These are phyloP conservation scores for Podila epigama DNA, from an alignment of 192 early-diverging fungal species.

Conservation along the genomic window DNA sequence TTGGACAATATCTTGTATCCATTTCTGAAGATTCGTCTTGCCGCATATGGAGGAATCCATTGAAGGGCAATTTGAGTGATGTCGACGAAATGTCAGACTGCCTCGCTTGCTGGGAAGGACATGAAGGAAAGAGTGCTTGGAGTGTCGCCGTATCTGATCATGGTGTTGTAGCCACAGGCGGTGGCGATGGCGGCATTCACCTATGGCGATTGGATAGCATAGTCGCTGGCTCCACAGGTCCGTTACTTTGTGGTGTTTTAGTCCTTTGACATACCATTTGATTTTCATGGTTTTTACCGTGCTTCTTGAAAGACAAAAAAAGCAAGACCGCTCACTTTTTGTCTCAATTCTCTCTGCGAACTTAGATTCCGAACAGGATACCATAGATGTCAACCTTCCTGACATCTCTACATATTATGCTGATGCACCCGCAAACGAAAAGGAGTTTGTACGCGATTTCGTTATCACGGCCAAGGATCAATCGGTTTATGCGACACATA, in stretches of 20 bases:
- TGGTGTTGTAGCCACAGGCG: slow-evolving; percentile 70
- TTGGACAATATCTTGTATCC: slow-evolving; percentile 64
- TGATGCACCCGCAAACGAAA: slow-evolving; percentile 10
- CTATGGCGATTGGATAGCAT: slow-evolving; percentile 72
- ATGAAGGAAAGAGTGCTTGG: slow-evolving; percentile 85
- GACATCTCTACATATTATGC: slow-evolving; percentile 22
- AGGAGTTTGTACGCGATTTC: slow-evolving; percentile 44
- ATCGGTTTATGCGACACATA: slow-evolving; percentile 21
- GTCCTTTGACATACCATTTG: too few relatives aligned
- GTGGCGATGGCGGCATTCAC: slow-evolving; percentile 81
- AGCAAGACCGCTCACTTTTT: too few relatives aligned
- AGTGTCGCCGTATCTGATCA: slow-evolving; percentile 65
- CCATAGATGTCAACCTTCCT: slow-evolving; percentile 39
- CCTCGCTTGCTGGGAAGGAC: slow-evolving; percentile 80
- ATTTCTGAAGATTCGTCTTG: slow-evolving; percentile 84
- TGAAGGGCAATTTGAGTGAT: slow-evolving; percentile 31
- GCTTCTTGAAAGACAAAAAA: too few relatives aligned
- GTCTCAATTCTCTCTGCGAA: too few relatives aligned
- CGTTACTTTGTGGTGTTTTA: not conserved
- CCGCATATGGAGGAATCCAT: slow-evolving; percentile 73
- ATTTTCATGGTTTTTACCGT: too few relatives aligned
- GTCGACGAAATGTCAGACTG: slow-evolving; percentile 52
- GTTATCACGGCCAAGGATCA: slow-evolving; percentile 20
- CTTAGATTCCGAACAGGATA: slow-evolving; percentile 33
- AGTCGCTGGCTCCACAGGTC: slow-evolving; percentile 58